phyloP scores from a whole-genome alignment of 371 early-diverging fungal species.

The Syncephalastrum sp. region DNA sequence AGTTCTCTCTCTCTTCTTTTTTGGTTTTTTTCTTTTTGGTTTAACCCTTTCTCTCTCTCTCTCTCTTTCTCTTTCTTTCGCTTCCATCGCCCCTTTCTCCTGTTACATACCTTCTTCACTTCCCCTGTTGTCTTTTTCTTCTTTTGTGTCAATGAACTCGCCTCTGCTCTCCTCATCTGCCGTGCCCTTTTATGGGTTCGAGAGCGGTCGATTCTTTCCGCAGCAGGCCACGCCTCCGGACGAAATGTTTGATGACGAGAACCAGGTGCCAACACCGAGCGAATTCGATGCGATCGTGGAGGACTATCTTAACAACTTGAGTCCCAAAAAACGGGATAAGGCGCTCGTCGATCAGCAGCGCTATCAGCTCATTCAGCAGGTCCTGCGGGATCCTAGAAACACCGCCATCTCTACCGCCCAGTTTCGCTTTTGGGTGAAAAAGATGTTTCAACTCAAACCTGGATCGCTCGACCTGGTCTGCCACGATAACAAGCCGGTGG shows the following conservation, averaged over 20 bases:
- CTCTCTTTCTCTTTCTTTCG: background rate
- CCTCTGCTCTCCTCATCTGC: conserved; percentile 9
- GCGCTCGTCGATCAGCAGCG: conserved; percentile 54
- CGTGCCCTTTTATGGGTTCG: conserved; percentile 8
- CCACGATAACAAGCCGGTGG: conserved; percentile 60
- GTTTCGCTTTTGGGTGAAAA: conserved; percentile 68
- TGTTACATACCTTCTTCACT: no score
- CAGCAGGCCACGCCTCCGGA: no score
- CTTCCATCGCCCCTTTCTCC: no score
- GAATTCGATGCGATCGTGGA: conserved; percentile 45
- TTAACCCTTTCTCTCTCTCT: conserved; percentile 5
- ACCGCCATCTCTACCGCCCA: conserved; percentile 68
- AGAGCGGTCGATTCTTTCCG: conserved; percentile 4
- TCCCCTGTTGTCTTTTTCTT: background rate
- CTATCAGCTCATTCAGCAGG: conserved; percentile 55
- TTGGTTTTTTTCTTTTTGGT: conserved; percentile 1
- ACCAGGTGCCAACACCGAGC: conserved; percentile 3
- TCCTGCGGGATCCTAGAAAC: conserved; percentile 58
- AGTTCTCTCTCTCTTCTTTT: background rate
- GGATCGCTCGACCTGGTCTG: conserved; percentile 44
- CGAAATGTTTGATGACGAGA: no score
- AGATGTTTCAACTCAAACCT: conserved; percentile 56
- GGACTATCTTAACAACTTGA: conserved; percentile 52
- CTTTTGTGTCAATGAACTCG: conserved; percentile 7
- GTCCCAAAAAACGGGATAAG: conserved; percentile 62